A percentile compares a stretch with the other conserved stretches of the same genome.
phyloP scores from a whole-genome alignment of 1,284 basidiomycete genomes.

The Trametes pubescens region DNA sequence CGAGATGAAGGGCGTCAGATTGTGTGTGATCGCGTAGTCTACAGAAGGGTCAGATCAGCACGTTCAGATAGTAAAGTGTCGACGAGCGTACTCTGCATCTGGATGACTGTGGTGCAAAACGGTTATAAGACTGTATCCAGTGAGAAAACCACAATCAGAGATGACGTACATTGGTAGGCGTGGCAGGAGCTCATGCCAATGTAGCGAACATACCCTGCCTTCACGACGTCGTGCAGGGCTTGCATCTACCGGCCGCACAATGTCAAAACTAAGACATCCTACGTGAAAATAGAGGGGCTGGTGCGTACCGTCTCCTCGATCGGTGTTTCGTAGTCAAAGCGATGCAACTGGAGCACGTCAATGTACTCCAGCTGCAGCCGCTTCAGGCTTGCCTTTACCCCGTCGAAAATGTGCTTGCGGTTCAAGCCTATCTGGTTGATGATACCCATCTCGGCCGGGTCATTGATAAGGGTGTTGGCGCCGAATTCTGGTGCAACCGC shows the following conservation, averaged over 20 bases:
- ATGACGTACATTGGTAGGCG: slow-evolving; percentile 46
- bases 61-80: slow-evolving; percentile 38
- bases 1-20: slow-evolving; percentile 58
- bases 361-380: slow-evolving; percentile 77
- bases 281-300: too few species aligned
- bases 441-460: slow-evolving; percentile 46
- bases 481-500: not conserved
- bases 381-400: slow-evolving; percentile 70
- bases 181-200: slow-evolving; percentile 52
- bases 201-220: slow-evolving; percentile 47
- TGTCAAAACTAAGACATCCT: too few species aligned
- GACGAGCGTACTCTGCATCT: slow-evolving; percentile 45
- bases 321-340: slow-evolving; percentile 41
- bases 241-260: slow-evolving; percentile 35
- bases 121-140: not conserved
- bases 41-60: slow-evolving; percentile 4
- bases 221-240: slow-evolving; percentile 47
- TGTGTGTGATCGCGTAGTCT: slow-evolving; percentile 47
- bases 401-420: slow-evolving; percentile 72
- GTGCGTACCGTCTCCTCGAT: slow-evolving; percentile 37
- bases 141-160: too few species aligned
- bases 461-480: slow-evolving; percentile 4
- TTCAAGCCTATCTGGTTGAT: slow-evolving; percentile 47
- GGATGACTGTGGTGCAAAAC: slow-evolving; percentile 39
- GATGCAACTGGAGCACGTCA: slow-evolving; percentile 67